Evolutionary conservation across 495 filamentous ascomycete genomes (phyloP).

Genomic region (Aspergillus leporis): DNA sequence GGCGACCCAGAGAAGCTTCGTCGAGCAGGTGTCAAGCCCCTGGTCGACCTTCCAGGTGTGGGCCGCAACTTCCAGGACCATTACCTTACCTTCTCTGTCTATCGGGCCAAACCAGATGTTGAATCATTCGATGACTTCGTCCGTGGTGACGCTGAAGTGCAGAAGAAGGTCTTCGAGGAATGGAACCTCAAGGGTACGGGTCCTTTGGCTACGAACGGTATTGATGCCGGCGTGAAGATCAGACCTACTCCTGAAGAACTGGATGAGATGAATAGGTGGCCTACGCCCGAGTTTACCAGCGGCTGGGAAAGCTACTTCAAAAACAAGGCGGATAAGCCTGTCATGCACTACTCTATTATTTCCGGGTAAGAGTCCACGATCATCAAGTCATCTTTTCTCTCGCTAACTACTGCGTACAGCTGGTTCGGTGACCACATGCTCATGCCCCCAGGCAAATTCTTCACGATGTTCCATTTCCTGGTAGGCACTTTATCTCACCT

Average conservation of each 20-base stretch:
- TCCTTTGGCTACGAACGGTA: slow-evolving; percentile 79
- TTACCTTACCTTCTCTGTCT: slow-evolving; percentile 77
- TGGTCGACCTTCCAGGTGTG: slow-evolving; percentile 78
- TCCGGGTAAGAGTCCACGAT: slow-evolving; percentile 46
- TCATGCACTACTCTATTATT: slow-evolving; percentile 79
- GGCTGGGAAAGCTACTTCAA: slow-evolving; percentile 85
- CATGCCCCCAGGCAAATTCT: slow-evolving; percentile 77
- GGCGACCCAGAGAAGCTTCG: slow-evolving; percentile 72
- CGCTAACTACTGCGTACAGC: slow-evolving; percentile 15
- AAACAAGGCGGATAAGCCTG: slow-evolving; percentile 81
- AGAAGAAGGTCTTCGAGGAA: slow-evolving; percentile 69
- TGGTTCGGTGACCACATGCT: slow-evolving; percentile 66
- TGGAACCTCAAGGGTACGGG: slow-evolving; percentile 81
- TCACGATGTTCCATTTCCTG: slow-evolving; percentile 86
- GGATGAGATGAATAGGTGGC: slow-evolving; percentile 63
- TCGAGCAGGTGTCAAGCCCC: slow-evolving; percentile 66
- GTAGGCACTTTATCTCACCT: slow-evolving; percentile 26
- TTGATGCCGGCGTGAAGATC: slow-evolving; percentile 81
- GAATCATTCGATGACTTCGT: slow-evolving; percentile 83
- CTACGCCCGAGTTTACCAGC: slow-evolving; percentile 61
- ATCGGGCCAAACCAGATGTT: slow-evolving; percentile 72
- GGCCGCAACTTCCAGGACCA: slow-evolving; percentile 86
- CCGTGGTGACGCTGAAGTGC: slow-evolving; percentile 68
- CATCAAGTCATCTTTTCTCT: neutral
- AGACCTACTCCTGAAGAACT: slow-evolving; percentile 71